Evolutionary conservation across 106 monocot genomes (phyloP).

Genomic region (Dendrobium nobile): DNA sequence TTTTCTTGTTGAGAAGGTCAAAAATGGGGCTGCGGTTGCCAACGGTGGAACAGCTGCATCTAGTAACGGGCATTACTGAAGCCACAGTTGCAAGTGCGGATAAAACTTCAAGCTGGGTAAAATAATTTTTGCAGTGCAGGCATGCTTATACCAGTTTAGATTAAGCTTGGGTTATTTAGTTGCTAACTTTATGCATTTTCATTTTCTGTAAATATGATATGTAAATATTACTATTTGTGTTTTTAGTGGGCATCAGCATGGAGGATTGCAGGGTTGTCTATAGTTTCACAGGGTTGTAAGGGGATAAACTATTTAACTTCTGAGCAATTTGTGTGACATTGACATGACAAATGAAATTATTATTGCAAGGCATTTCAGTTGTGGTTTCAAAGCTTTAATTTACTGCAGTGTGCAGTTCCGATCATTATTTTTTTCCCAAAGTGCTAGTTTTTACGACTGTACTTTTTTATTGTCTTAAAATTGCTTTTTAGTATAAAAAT

Average conservation of each 20-base stretch:
- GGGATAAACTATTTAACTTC: background rate
- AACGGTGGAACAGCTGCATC: background rate
- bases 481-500: too few relatives aligned
- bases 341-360: background rate
- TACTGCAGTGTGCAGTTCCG: too few relatives aligned
- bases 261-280: too few relatives aligned
- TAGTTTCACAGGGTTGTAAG: background rate
- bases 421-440: too few relatives aligned
- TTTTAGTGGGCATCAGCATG: background rate
- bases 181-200: background rate
- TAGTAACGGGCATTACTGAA: background rate
- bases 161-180: background rate
- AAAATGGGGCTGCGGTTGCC: conserved; percentile 8
- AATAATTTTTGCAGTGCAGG: background rate
- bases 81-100: background rate
- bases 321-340: background rate
- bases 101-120: background rate
- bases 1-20: conserved; percentile 11
- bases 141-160: background rate
- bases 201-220: background rate
- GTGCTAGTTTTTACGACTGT: too few relatives aligned
- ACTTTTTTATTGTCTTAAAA: too few relatives aligned
- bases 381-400: too few relatives aligned
- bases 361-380: too few relatives aligned
- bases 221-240: background rate